A percentile compares a stretch with the other conserved stretches of the same genome.
These are phyloP conservation scores for Pichia kudriavzevii DNA, from an alignment of 1,139 yeast species.

Conservation along the genomic window DNA sequence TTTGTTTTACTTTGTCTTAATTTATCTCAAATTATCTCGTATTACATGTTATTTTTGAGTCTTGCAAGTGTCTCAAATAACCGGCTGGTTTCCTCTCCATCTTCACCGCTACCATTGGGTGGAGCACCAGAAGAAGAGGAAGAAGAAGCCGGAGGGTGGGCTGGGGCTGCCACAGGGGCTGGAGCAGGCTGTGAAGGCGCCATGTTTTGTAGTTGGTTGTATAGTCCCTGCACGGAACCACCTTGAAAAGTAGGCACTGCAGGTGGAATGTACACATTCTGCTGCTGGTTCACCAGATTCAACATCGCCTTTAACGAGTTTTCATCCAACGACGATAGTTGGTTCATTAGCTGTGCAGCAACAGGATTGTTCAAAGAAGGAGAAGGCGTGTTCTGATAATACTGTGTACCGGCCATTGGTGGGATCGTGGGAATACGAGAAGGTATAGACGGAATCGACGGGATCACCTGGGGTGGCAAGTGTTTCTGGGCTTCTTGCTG, in stretches of 20 bases:
- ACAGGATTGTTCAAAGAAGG: slow-evolving; percentile 17
- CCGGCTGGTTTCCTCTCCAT: slow-evolving; percentile 22
- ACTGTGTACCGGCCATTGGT: neutral
- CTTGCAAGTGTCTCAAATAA: slow-evolving; percentile 30
- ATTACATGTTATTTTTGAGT: slow-evolving; percentile 29
- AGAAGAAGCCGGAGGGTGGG: slow-evolving; percentile 10
- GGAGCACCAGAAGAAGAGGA: slow-evolving; percentile 6
- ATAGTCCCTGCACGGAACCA: slow-evolving; percentile 7
- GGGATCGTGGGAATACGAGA: neutral
- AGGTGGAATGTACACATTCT: slow-evolving; percentile 3
- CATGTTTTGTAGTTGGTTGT: slow-evolving; percentile 7
- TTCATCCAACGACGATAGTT: slow-evolving; percentile 20
- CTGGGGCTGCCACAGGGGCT: slow-evolving; percentile 1
- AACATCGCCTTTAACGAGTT: slow-evolving; percentile 14
- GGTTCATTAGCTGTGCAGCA: slow-evolving; percentile 28
- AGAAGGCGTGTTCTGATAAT: neutral
- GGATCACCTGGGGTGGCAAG: slow-evolving; percentile 12
- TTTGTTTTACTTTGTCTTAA: neutral
- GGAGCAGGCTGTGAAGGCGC: slow-evolving; percentile 2
- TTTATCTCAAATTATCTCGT: neutral
- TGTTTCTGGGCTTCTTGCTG: slow-evolving; percentile 20
- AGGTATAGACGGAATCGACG: neutral
- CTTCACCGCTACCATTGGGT: slow-evolving; percentile 4
- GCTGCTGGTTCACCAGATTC: slow-evolving; percentile 12
- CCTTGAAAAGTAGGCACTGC: slow-evolving; percentile 1